A percentile compares a stretch with the other conserved stretches of the same genome.
Conservation (phyloP, 179 eudicot species). For the Beta macrorhiza region DNA sequence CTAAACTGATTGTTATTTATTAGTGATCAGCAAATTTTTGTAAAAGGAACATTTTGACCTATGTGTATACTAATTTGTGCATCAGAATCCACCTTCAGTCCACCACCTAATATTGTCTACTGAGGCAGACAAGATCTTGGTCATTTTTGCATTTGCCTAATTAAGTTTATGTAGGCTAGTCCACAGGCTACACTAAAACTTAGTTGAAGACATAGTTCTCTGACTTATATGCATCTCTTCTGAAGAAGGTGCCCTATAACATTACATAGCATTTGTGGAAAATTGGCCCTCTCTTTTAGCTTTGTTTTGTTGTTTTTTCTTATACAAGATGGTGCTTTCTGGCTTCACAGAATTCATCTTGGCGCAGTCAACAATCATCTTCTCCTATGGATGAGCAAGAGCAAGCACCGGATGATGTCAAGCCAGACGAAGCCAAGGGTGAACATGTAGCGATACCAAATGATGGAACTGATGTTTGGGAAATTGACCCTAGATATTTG, state of each 20-base stretch:
- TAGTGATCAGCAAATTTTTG: background rate
- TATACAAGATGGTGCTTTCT: conserved; percentile 11
- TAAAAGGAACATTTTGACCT: background rate
- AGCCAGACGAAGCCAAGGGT: conserved; percentile 38
- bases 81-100: background rate
- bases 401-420: conserved; percentile 39
- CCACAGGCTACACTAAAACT: background rate
- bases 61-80: background rate
- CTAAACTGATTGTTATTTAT: background rate
- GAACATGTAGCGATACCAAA: conserved; percentile 70
- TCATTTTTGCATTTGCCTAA: background rate
- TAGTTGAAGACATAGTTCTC: background rate
- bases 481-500: conserved; percentile 75
- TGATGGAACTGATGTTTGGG: conserved; percentile 98
- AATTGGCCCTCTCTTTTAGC: background rate
- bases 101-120: background rate
- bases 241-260: background rate
- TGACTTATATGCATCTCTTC: background rate
- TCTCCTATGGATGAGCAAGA: conserved; percentile 49
- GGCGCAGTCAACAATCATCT: conserved; percentile 56
- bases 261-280: background rate
- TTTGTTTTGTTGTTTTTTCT: background rate
- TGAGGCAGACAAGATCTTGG: background rate
- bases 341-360: conserved; percentile 60
- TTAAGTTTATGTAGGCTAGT: background rate